Conservation (phyloP, 2,329 filamentous ascomycete species). For the Didymella keratinophila region DNA sequence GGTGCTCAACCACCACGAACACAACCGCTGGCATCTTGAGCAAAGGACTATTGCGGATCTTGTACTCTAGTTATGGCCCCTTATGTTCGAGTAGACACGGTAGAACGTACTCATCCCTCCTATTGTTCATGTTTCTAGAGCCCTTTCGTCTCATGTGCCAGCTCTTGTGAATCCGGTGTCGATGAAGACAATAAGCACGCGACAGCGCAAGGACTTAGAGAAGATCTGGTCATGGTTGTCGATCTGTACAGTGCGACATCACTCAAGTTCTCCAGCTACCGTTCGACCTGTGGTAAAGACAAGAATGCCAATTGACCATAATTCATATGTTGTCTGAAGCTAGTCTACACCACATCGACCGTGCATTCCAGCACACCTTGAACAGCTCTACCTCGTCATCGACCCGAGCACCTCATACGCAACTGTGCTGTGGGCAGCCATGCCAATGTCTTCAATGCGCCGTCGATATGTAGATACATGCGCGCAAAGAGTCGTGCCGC, state of each 20-base stretch:
- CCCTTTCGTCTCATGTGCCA: neutral
- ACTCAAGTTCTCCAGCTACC: neutral
- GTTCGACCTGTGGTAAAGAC: neutral
- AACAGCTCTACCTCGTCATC: conserved; percentile 2
- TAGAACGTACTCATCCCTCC: neutral
- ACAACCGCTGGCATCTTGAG: neutral
- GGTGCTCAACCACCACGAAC: conserved; percentile 1
- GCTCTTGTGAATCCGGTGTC: neutral
- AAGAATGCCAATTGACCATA: neutral
- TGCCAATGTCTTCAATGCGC: conserved; percentile 8
- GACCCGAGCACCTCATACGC: neutral
- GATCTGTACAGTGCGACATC: too few species aligned
- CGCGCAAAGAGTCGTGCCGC: conserved; percentile 2
- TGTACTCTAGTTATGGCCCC: too few species aligned
- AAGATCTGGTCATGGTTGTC: too few species aligned
- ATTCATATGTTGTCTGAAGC: conserved; percentile 6
- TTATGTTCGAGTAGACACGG: neutral
- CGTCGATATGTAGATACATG: conserved; percentile 2
- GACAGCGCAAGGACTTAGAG: neutral
- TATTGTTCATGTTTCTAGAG: neutral
- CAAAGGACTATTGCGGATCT: neutral
- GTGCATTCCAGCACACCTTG: neutral
- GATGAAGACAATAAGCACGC: neutral
- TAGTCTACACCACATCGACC: conserved; percentile 9
- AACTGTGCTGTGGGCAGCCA: neutral